Percentiles rank a stretch among this genome's conserved stretches.
These are phyloP conservation scores for Aspergillus sp. DNA, from an alignment of 2,329 filamentous ascomycete genomes.

Conservation along the genomic window DNA sequence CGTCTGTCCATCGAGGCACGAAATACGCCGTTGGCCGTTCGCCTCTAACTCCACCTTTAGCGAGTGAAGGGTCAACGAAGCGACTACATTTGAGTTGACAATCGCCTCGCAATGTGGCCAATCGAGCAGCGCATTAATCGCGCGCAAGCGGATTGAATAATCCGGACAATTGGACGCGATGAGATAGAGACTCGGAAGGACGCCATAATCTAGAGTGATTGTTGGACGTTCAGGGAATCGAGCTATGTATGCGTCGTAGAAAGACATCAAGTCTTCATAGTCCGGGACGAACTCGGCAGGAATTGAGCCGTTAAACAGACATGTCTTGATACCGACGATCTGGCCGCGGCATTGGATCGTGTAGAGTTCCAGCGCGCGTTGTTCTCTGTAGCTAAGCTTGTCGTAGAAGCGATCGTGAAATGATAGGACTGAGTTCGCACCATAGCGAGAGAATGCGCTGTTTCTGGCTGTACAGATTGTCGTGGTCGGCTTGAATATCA, in stretches of 20 bases:
- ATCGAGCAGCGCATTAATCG: constrained; percentile 11
- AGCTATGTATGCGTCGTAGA: constrained; percentile 3
- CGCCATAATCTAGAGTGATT: constrained; percentile 11
- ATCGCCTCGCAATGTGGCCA: constrained; percentile 20
- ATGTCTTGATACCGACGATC: constrained; percentile 9
- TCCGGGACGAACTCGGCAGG: constrained; percentile 5
- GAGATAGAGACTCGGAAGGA: constrained; percentile 10
- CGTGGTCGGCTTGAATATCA: constrained; percentile 10
- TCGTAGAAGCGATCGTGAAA: neutral
- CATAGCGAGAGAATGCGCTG: neutral
- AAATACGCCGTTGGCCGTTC: neutral
- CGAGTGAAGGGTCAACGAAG: constrained; percentile 5
- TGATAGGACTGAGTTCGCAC: neutral
- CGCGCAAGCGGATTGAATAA: constrained; percentile 10
- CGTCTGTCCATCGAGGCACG: neutral
- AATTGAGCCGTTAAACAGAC: constrained; percentile 8
- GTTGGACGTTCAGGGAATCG: constrained; percentile 5
- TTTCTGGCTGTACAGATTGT: constrained; percentile 4
- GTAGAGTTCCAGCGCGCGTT: constrained; percentile 16
- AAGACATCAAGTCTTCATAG: constrained; percentile 4
- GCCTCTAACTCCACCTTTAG: constrained; percentile 10
- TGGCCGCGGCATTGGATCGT: constrained; percentile 10
- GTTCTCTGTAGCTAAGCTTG: neutral
- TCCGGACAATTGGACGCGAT: constrained; percentile 15
- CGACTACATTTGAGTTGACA: constrained; percentile 16